Conservation (phyloP, 2,329 filamentous ascomycete species). For the Penicillium sp. region DNA sequence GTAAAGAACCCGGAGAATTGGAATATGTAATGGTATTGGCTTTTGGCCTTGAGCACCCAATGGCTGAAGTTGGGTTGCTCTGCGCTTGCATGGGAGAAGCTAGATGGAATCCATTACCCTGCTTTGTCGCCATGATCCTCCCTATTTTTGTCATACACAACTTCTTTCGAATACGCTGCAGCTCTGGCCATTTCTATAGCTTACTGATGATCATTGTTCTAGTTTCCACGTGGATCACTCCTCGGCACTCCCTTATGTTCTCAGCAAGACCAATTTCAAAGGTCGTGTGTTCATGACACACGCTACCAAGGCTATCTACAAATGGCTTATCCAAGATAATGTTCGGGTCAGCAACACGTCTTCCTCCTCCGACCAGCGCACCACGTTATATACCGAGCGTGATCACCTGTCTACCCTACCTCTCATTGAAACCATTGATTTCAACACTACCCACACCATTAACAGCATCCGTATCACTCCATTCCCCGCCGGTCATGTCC, state of each 20-base stretch:
- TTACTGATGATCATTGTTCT: conserved; percentile 29
- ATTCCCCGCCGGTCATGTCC: conserved; percentile 94
- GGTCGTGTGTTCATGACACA: conserved; percentile 99
- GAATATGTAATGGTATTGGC: too few species aligned
- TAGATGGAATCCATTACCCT: too few species aligned
- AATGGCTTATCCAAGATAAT: conserved; percentile 97
- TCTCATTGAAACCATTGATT: conserved; percentile 94
- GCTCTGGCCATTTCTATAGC: not conserved
- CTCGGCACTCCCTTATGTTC: conserved; percentile 95
- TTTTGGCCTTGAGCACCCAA: too few species aligned
- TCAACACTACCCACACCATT: conserved; percentile 95
- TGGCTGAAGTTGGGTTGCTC: too few species aligned
- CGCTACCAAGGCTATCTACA: conserved; percentile 98
- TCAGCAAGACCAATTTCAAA: conserved; percentile 96
- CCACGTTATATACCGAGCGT: conserved; percentile 83
- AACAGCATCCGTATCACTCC: conserved; percentile 95
- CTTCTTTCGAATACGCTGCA: not conserved
- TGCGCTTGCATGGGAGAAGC: too few species aligned
- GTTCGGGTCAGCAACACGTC: conserved; percentile 77
- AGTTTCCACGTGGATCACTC: conserved; percentile 99
- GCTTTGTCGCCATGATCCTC: too few species aligned
- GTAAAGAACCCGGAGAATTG: too few species aligned
- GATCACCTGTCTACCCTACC: conserved; percentile 93
- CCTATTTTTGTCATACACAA: too few species aligned
- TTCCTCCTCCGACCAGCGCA: conserved; percentile 60